Evolutionary conservation across 139 green algal species (phyloP), one percentile per base, ranked within the genome.

Genomic region (Raphidocelis subcapitata): DNA sequence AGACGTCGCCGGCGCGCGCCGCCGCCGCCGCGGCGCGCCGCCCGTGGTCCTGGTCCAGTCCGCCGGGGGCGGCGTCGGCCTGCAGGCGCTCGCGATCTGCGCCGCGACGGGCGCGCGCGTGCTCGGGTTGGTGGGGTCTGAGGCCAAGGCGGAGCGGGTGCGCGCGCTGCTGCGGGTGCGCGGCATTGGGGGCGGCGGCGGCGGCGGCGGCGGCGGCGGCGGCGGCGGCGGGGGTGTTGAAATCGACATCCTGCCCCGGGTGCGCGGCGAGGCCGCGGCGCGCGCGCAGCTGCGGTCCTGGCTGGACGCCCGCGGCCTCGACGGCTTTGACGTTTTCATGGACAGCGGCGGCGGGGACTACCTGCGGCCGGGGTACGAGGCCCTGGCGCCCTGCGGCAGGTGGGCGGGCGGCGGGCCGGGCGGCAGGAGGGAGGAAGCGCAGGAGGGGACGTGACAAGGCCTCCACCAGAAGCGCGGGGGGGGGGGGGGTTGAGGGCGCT

Each of bases 41-140:
- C 36, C 52, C n/a, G 75, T 85, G 49, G n/a, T n/a, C n/a, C 44
- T 87, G 62, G 72, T 87, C 31, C 82, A 87, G 26, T 74, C 57
- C 37, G 75, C 72, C 36, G 79, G 74, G n/a, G 82, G 82, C 3
- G 82, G 82, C 0, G 80, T 79, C 37, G 82, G 82, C 2, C 55
- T 82, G 32, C 61, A 74, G 23, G 70, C 66, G 3, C 57, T 83
- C 24, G 55, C 62, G 24, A 85, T 87, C 37, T 72, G 74, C 35
- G 16, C 55, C 1, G 41, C 37, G 33, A 5, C 72, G 32, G 60
- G 73, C 5, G 79, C 75, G 15, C 65, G 37, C 26, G 69, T 79
- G 29, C 37, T 85, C 3, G 82, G 69, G n/a, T 74, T 80, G 12
- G 76, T 85, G 0, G 72, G 82, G 10, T 73, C 62, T 14, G 46